Evolutionary conservation across 2,329 filamentous ascomycete species (phyloP).

Genomic region (Pyrenophora seminiperda): DNA sequence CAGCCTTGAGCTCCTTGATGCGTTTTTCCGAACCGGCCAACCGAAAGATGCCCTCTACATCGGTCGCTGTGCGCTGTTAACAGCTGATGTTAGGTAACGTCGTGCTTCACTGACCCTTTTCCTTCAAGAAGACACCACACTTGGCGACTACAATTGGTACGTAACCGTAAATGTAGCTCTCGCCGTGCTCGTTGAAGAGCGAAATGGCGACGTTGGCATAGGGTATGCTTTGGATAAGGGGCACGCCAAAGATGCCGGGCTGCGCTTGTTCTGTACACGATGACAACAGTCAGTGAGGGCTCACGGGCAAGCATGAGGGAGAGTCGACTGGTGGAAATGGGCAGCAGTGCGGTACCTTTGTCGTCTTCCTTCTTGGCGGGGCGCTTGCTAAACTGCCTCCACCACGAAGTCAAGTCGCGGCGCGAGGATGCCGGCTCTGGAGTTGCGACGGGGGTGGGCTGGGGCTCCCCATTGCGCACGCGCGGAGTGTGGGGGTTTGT

Average conservation of each 20-base stretch:
- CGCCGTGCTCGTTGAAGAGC: slow-evolving; percentile 85
- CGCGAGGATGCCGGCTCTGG: slow-evolving; percentile 76
- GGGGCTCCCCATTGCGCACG: slow-evolving; percentile 52
- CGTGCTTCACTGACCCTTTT: slow-evolving; percentile 73
- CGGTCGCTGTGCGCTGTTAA: slow-evolving; percentile 69
- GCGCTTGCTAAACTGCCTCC: slow-evolving; percentile 84
- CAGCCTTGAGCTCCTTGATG: slow-evolving; percentile 91
- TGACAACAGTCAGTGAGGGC: slow-evolving; percentile 29
- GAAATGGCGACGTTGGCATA: slow-evolving; percentile 99
- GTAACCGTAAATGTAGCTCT: slow-evolving; percentile 98
- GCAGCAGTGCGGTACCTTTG: slow-evolving; percentile 57
- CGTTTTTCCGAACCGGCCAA: slow-evolving; percentile 95
- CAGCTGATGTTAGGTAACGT: slow-evolving; percentile 14
- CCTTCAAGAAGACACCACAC: slow-evolving; percentile 95
- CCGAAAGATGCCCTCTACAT: slow-evolving; percentile 95
- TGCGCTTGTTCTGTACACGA: slow-evolving; percentile 50
- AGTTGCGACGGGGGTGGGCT: slow-evolving; percentile 52
- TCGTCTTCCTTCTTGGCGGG: slow-evolving; percentile 65
- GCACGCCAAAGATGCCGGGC: slow-evolving; percentile 90
- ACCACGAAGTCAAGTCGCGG: slow-evolving; percentile 92
- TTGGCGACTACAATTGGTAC: slow-evolving; percentile 98
- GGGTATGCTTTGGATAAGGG: slow-evolving; percentile 89
- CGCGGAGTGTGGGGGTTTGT: slow-evolving; percentile 48
- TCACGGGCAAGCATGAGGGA: slow-evolving; percentile 21
- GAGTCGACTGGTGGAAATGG: too few relatives aligned